Conservation (phyloP, 768 basidiomycete genomes). For the Pulveroboletus sp. region DNA sequence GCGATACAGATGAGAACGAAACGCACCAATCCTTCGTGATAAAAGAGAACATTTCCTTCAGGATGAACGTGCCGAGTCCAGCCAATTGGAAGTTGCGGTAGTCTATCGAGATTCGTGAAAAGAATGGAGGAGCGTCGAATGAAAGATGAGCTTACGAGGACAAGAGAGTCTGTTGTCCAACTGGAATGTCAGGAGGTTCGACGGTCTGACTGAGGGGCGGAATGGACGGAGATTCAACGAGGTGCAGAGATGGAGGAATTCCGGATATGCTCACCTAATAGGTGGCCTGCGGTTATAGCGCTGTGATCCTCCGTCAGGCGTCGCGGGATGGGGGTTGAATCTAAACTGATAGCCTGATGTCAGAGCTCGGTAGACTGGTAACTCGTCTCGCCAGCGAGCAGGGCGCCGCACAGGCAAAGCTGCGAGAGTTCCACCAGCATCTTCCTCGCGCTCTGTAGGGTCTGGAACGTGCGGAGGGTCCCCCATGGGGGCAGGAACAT, state of each 20-base stretch:
- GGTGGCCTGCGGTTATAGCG: constrained; percentile 2
- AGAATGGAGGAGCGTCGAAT: background rate
- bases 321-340: background rate
- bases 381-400: background rate
- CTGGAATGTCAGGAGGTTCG: background rate
- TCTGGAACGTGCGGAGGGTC: too few species aligned
- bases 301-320: constrained; percentile 7
- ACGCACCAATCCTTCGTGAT: constrained; percentile 10
- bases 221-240: background rate
- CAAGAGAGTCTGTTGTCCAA: constrained; percentile 6
- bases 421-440: background rate
- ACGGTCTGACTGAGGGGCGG: background rate
- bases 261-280: background rate
- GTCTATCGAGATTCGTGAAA: background rate
- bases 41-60: constrained; percentile 10
- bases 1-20: background rate
- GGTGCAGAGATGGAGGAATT: background rate
- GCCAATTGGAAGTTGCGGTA: background rate
- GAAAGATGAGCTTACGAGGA: constrained; percentile 1
- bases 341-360: background rate
- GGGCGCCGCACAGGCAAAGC: background rate
- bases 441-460: background rate
- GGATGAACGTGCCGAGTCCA: constrained; percentile 13
- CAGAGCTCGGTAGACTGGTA: background rate
- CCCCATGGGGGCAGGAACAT: background rate